These are phyloP conservation scores for Paspalum notatum DNA, from an alignment of 176 grass and related monocot genomes.

Conservation along the genomic window DNA sequence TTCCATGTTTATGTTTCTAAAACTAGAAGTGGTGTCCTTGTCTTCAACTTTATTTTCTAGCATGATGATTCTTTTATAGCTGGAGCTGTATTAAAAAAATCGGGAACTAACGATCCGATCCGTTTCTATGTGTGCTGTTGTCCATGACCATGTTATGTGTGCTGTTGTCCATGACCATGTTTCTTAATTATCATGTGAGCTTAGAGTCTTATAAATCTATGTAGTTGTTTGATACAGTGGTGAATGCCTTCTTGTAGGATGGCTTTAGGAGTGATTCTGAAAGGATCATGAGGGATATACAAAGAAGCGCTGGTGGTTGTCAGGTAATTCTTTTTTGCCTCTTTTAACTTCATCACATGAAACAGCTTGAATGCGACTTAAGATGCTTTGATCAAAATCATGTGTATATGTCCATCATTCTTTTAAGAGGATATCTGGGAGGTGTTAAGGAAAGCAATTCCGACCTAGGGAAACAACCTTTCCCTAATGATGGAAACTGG, in stretches of 20 bases:
- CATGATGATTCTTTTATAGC: neutral
- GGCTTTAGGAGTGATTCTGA: conserved; percentile 92
- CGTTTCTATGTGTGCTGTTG: no score
- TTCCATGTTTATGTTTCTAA: neutral
- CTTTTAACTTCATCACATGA: neutral
- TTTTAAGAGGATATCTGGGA: neutral
- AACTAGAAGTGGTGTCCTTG: neutral
- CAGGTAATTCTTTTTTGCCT: conserved; percentile 60
- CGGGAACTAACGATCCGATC: no score
- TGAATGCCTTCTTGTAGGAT: conserved; percentile 56
- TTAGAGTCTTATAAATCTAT: neutral
- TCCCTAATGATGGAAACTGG: neutral
- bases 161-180: neutral
- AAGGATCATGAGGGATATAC: conserved; percentile 90
- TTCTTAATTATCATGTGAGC: conserved; percentile 5
- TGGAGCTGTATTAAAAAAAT: neutral
- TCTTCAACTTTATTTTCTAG: neutral
- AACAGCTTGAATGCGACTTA: conserved; percentile 32
- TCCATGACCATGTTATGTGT: neutral
- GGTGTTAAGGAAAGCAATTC: neutral
- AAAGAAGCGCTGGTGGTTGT: conserved; percentile 64
- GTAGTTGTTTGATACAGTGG: conserved; percentile 24
- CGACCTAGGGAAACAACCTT: neutral
- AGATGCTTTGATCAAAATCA: conserved; percentile 26
- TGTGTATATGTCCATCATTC: neutral